phyloP scores from a whole-genome alignment of 2,329 filamentous ascomycete species.

The Chaetomium sp. region DNA sequence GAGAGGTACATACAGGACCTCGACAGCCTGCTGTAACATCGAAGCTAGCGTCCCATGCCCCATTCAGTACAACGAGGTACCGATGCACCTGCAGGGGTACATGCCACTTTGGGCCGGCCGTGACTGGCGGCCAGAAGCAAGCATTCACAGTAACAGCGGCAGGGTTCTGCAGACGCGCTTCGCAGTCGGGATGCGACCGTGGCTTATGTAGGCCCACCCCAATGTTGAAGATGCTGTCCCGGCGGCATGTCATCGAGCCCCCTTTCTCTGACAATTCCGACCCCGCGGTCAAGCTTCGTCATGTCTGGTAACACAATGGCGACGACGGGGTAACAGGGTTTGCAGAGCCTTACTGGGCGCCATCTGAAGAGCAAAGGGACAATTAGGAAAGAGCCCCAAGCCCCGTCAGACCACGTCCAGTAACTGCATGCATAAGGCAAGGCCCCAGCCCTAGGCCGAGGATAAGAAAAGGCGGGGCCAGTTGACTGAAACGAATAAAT shows the following conservation, averaged over 20 bases:
- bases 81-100: constrained; percentile 34
- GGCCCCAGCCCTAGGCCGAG: constrained; percentile 23
- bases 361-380: neutral
- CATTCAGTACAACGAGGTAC: constrained; percentile 37
- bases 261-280: neutral
- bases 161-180: constrained; percentile 28
- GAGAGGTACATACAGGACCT: constrained; percentile 2
- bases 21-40: constrained; percentile 20
- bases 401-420: constrained; percentile 20
- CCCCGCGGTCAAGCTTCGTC: constrained; percentile 1
- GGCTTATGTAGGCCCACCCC: constrained; percentile 4
- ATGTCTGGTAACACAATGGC: constrained; percentile 1
- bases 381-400: constrained; percentile 11
- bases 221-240: constrained; percentile 3
- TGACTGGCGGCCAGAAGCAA: constrained; percentile 19
- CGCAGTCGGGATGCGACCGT: constrained; percentile 31
- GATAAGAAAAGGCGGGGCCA: constrained; percentile 26
- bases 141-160: constrained; percentile 22
- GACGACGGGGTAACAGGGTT: neutral
- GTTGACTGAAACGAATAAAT: constrained; percentile 4
- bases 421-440: constrained; percentile 25
- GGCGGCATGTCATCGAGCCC: neutral
- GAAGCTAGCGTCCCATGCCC: constrained; percentile 21
- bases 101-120: constrained; percentile 23
- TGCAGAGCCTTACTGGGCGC: neutral